Percentiles rank a stretch among this genome's conserved stretches.
Conservation (phyloP, 2,329 filamentous ascomycete genomes). For the Nemania bipapillata region DNA sequence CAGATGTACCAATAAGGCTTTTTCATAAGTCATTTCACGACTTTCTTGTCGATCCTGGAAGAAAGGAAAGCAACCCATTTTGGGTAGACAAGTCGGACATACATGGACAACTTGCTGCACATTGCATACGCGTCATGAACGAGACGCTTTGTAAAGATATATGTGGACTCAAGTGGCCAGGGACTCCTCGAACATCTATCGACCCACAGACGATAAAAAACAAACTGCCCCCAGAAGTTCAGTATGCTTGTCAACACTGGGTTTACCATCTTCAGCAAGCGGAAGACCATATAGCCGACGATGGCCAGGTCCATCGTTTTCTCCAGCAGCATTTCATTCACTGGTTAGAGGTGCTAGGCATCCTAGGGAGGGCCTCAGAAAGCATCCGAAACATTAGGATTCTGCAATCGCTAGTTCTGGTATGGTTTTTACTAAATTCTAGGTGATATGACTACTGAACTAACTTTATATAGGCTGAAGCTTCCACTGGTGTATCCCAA, state of each 20-base stretch:
- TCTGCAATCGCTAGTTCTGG: constrained; percentile 31
- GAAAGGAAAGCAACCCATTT: constrained; percentile 11
- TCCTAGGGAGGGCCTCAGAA: constrained; percentile 23
- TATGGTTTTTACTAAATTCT: constrained; percentile 19
- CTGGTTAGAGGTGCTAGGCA: constrained; percentile 29
- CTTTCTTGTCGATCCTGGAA: constrained; percentile 22
- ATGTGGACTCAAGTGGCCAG: constrained; percentile 24
- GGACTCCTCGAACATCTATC: constrained; percentile 13
- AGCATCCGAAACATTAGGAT: constrained; percentile 34
- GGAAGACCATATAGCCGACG: not conserved
- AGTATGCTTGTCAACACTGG: constrained; percentile 37
- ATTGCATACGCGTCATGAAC: constrained; percentile 29
- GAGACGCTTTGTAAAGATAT: constrained; percentile 24
- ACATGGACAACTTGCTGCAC: constrained; percentile 7
- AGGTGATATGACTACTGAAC: not conserved
- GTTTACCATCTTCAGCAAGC: constrained; percentile 25
- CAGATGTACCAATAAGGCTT: constrained; percentile 4
- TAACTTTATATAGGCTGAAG: constrained; percentile 24
- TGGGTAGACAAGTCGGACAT: constrained; percentile 27
- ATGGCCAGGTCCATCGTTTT: constrained; percentile 14
- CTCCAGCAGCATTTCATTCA: constrained; percentile 28
- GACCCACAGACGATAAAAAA: constrained; percentile 11
- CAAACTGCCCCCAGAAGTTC: constrained; percentile 24
- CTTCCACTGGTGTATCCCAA: constrained; percentile 1
- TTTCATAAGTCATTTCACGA: constrained; percentile 31